phyloP scores from a whole-genome alignment of 306 rosid species.

The Cicer bijugum region DNA sequence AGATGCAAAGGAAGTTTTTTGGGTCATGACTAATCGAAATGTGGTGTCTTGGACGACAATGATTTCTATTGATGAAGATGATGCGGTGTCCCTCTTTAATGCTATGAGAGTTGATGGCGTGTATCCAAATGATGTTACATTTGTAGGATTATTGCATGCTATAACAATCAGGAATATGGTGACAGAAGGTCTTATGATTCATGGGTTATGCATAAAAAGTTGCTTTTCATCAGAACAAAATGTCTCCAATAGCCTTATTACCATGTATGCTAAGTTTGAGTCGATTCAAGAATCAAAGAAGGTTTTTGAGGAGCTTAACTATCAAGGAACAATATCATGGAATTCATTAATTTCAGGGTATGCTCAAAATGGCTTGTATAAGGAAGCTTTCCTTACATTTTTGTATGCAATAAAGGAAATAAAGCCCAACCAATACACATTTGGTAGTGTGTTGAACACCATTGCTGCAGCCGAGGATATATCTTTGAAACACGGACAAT shows the following conservation, averaged over 20 bases:
- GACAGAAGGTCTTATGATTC: slow-evolving; percentile 64
- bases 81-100: slow-evolving; percentile 63
- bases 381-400: slow-evolving; percentile 68
- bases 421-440: slow-evolving; percentile 77
- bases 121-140: slow-evolving; percentile 81
- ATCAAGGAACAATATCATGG: slow-evolving; percentile 77
- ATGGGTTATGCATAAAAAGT: slow-evolving; percentile 67
- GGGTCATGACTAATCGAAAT: slow-evolving; percentile 57
- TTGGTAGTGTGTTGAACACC: slow-evolving; percentile 85
- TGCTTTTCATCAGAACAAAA: slow-evolving; percentile 55
- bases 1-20: slow-evolving; percentile 70
- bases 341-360: slow-evolving; percentile 86
- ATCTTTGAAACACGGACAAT: slow-evolving; percentile 72
- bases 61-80: slow-evolving; percentile 70
- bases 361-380: slow-evolving; percentile 69
- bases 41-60: slow-evolving; percentile 89
- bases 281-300: slow-evolving; percentile 65
- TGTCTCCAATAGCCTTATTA: slow-evolving; percentile 77
- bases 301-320: slow-evolving; percentile 72
- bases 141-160: slow-evolving; percentile 73
- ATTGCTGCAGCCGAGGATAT: slow-evolving; percentile 73
- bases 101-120: slow-evolving; percentile 70
- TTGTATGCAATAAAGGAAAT: slow-evolving; percentile 58
- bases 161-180: slow-evolving; percentile 58
- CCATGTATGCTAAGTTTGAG: slow-evolving; percentile 84